Evolutionary conservation across 148 eudicot species (phyloP).

Genomic region (Persicaria tinctoria): DNA sequence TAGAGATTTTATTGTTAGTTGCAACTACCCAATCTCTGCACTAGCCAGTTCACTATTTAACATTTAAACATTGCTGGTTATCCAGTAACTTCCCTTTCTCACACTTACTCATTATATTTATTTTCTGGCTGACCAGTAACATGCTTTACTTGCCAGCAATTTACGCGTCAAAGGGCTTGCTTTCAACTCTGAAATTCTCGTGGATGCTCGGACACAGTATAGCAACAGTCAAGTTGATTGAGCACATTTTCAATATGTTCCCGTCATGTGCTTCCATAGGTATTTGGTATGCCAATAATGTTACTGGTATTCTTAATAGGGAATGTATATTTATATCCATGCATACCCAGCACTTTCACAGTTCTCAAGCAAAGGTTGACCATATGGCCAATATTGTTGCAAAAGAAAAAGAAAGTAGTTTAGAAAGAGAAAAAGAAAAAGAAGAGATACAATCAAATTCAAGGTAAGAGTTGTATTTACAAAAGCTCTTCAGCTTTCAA

Average conservation of each 20-base stretch:
- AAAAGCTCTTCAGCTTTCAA: not conserved
- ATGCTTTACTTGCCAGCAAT: slow-evolving; percentile 8
- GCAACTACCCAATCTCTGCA: slow-evolving; percentile 27
- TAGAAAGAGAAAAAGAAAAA: not conserved
- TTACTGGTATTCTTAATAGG: not conserved
- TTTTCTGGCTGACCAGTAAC: not conserved
- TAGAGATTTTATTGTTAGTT: slow-evolving; percentile 17
- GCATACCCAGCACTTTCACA: not conserved
- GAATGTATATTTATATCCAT: slow-evolving; percentile 8
- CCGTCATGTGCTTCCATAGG: slow-evolving; percentile 93
- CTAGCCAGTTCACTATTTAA: not conserved
- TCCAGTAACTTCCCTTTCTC: not conserved
- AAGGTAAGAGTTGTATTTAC: not conserved
- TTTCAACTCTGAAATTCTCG: slow-evolving; percentile 25
- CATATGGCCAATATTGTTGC: not conserved
- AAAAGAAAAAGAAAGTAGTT: too few species aligned
- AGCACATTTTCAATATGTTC: slow-evolving; percentile 62
- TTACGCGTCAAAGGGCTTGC: slow-evolving; percentile 30
- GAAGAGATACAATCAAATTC: not conserved
- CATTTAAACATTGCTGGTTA: not conserved
- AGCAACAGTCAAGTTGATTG: slow-evolving; percentile 59
- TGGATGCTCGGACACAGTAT: slow-evolving; percentile 66
- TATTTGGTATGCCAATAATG: slow-evolving; percentile 21
- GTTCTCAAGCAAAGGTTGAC: not conserved
- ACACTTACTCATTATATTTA: not conserved